Base-by-base conservation (phyloP, 2,329 filamentous ascomycete species). In the Coniochaeta hoffmannii region DNA sequence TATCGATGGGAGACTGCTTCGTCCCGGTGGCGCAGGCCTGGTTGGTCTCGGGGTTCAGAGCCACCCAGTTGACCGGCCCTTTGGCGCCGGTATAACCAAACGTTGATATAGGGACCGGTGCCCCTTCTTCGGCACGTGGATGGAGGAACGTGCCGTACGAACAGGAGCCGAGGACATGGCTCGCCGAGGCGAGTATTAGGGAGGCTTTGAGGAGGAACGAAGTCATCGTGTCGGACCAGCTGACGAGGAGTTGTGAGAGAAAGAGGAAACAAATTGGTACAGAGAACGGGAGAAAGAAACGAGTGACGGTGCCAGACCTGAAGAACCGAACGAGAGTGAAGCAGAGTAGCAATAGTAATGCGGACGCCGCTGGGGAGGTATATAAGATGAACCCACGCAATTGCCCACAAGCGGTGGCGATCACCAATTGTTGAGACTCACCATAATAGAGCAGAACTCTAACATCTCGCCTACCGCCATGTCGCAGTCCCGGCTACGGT, bases 1-100 rank as follows among this genome's bases (percentile, higher is more conserved):
- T 73, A 66, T 83, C 76, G 68, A 86, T 84, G 36, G 82, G 82
- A 0, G 80, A 83, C 66, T 85, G 82, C 31, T 71, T 70, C 22
- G 64, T 73, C 35, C 82, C 81, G 1, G 69, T 71, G 34, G 75
- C 75, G 66, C 82, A 86, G 12, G 69, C 66, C 15, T 65, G 65
- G 64, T 83, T 82, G 49, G 69, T 71, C n/a, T 58, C 58, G 17
- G 64, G 53, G 54, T 68, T 63, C 7, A 73, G 60, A 12, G 65
- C 60, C 34, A 64, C 61, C 71, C 71, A 73, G 54, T 71, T 65
- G 26, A 66, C 31, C 8, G 70, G 71, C 6, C 69, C 66, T 56
- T 67, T 6, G 24, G 30, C 26, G 14, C 70, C 72, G 12, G 62
- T 60, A 54, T 75, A 75, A 2, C 69, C 69, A 57, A 74, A 75